Base-by-base conservation (phyloP, 306 rosid genomes). In the Malus orientalis region DNA sequence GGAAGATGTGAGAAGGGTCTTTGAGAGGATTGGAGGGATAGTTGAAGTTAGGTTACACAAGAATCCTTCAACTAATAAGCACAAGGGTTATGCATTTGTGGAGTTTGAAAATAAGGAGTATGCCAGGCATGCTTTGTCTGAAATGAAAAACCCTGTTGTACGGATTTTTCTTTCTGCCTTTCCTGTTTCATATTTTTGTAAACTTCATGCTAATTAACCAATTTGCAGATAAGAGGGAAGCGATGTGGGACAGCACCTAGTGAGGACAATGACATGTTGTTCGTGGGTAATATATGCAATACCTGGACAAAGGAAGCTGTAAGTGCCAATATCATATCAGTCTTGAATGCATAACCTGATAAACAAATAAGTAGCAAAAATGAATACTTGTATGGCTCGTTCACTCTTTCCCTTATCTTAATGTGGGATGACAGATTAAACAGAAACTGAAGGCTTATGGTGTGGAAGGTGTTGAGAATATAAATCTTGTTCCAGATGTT, bases 121-220 rank as follows among this genome's bases (percentile, higher is more conserved):
- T 44, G 89, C 92, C 8, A 80, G 81, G 77, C 81, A 85, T 73
- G 96, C 93, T 73, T 77, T 93, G 82, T 82, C 89, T 74, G 93
- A 93, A 81, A 90, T 90, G 89, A 93, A 90, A 84, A 93, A 89
- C 77, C 97, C 92, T 67, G 86, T 89, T 78, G 96, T 93, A 93
- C 14, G 90, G 74, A 76, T 82, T 63, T 75, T 78, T 76, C 74
- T 77, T 32, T 47, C 55, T 51, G 14, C 18, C n/a, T 60, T 70
- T 75, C 40, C 51, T 74, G 67, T 68, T 38, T 73, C 38, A 58
- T 29, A 40, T 45, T 51, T 59, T 69, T 33, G 40, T 66, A 61
- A 44, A 57, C 64, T 66, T 45, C 72, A 57, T 42, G 80, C 81
- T 82, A 29, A 81, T 70, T 45, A 27, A 57, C 30, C 63, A 57